Base-by-base conservation (phyloP, 805 yeast genomes). In the Wilhelminamyces savonicus region DNA sequence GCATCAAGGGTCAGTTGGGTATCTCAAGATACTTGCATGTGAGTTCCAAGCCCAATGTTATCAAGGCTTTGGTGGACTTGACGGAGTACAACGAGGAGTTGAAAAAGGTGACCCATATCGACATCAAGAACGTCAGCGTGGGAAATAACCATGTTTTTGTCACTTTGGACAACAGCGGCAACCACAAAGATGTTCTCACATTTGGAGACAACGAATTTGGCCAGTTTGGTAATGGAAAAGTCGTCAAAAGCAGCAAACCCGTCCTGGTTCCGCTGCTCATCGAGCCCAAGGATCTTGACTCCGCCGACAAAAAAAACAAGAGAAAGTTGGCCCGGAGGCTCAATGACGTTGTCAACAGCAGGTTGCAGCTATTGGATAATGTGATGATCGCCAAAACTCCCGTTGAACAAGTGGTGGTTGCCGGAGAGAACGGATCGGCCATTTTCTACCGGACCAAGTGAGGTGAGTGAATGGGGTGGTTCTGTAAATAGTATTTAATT, bases 131-230 rank as follows among this genome's bases (percentile, higher is more conserved):
- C 22, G 70, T 85, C 69, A 52, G 71, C 5, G 62, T 76, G 13
- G 94, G 95, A 4, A 56, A 59, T 7, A 76, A 77, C 37, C 96
- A 88, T 46, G 61, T 64, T 0, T 66, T 79, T 26, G 71, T 79
- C 8, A 74, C 76, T 7, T 56, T 82, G 33, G 54, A 64, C 24
- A 80, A 80, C 34, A 34, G 32, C 3, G 66, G 66, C 2, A 8
- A 35, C 4, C 18, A 36, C 37, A 70, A 70, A 13, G 86, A 81
- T 46, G 80, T 86, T 13, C 51, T 80, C 22, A 71, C 62, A 4
- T 86, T 95, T 86, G 98, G 98, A 15, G 80, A 76, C 25, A 90
- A 88, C 54, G 82, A 77, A 46, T 63, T 41, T 43, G 94, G 90
- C 15, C 96, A 90, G 57, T 66, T 84, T 25, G 96, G 94, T 9